These are phyloP conservation scores for Lactarius evosmus DNA, from an alignment of 768 basidiomycete species.

Conservation along the genomic window DNA sequence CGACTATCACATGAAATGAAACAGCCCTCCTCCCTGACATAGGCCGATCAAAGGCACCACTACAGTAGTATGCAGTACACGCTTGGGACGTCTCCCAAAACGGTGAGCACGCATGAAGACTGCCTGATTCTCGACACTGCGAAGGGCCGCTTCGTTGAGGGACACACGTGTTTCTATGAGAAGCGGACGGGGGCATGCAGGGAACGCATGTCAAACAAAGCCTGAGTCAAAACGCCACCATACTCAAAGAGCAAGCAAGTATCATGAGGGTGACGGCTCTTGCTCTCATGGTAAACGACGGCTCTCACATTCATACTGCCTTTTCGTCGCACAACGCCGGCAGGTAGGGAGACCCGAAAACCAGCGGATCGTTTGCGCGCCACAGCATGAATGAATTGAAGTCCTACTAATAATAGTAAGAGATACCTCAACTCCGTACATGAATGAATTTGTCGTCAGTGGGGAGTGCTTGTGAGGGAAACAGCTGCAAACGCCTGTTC, in stretches of 20 bases:
- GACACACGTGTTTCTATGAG: slow-evolving; percentile 21
- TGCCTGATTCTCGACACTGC: slow-evolving; percentile 7
- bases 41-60: neutral
- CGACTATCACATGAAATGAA: slow-evolving; percentile 22
- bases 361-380: neutral
- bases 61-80: slow-evolving; percentile 1
- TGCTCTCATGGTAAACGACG: neutral
- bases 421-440: neutral
- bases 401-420: neutral
- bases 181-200: slow-evolving; percentile 2
- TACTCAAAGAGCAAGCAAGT: neutral
- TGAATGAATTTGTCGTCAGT: neutral
- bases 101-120: slow-evolving; percentile 2
- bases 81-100: slow-evolving; percentile 1
- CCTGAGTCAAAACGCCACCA: neutral
- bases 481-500: neutral
- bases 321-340: neutral
- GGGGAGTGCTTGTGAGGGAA: neutral
- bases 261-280: neutral
- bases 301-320: neutral
- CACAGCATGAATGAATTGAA: neutral
- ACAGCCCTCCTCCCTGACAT: no score
- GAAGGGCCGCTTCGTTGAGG: slow-evolving; percentile 15
- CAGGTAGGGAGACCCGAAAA: no score
- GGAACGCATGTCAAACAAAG: slow-evolving; percentile 7